A percentile compares a stretch with the other conserved stretches of the same genome.
Evolutionary conservation across 768 basidiomycete genomes (phyloP).

Genomic region (Boletus barrowsii): DNA sequence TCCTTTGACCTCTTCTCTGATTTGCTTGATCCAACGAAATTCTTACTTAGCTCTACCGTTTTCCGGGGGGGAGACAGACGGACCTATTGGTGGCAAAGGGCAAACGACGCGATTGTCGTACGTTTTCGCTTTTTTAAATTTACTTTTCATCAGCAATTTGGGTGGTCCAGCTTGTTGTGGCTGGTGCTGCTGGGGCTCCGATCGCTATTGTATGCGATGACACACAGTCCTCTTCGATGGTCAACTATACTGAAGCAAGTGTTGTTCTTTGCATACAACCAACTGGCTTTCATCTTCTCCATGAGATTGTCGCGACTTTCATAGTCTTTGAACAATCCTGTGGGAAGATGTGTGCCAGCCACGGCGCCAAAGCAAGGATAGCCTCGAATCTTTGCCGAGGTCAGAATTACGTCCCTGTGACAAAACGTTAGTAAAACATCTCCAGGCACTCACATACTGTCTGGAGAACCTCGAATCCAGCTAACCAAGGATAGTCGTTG

Average conservation of each 20-base stretch:
- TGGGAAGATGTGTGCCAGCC: neutral
- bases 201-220: constrained; percentile 11
- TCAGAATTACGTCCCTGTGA: neutral
- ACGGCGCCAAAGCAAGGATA: neutral
- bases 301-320: constrained; percentile 17
- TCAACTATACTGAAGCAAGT: neutral
- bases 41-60: neutral
- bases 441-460: neutral
- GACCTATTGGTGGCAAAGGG: constrained; percentile 11
- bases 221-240: neutral
- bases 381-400: neutral
- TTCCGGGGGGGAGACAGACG: constrained; percentile 10
- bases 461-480: neutral
- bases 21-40: neutral
- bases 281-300: constrained; percentile 19
- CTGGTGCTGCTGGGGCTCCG: neutral
- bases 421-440: neutral
- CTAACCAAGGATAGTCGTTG: neutral
- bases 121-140: neutral
- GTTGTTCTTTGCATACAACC: constrained; percentile 11
- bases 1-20: neutral
- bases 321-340: constrained; percentile 8
- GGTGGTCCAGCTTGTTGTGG: constrained; percentile 3
- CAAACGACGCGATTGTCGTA: neutral
- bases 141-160: no score